phyloP scores from a whole-genome alignment of 768 basidiomycete genomes.

The Lentinula edodes region DNA sequence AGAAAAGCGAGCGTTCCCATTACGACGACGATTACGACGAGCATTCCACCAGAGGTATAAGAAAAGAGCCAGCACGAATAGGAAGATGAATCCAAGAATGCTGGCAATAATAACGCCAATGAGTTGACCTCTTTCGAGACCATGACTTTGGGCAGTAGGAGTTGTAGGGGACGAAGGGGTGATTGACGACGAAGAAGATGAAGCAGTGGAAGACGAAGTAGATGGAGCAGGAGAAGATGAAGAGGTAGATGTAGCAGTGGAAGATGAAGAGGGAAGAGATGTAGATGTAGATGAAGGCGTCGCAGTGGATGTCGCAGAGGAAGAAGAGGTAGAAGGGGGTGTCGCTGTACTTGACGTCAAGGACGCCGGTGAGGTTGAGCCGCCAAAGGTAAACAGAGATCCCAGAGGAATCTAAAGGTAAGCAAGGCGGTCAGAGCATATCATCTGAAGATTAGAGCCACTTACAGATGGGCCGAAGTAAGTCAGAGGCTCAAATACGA shows the following conservation, averaged over 20 bases:
- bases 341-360: constrained; percentile 15
- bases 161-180: constrained; percentile 16
- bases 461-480: constrained; percentile 82
- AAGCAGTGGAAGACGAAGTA: constrained; percentile 19
- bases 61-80: constrained; percentile 47
- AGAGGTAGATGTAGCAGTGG: constrained; percentile 24
- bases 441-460: constrained; percentile 12
- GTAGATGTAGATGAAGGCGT: constrained; percentile 19
- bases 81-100: constrained; percentile 53
- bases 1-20: constrained; percentile 18
- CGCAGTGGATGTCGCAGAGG: constrained; percentile 22
- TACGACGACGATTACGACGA: constrained; percentile 32
- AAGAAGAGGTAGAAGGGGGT: constrained; percentile 23
- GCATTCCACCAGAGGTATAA: constrained; percentile 43
- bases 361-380: constrained; percentile 59
- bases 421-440: neutral
- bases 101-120: constrained; percentile 56
- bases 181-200: constrained; percentile 20
- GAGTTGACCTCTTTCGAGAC: constrained; percentile 34
- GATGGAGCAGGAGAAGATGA: constrained; percentile 22
- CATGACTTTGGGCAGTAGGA: constrained; percentile 13
- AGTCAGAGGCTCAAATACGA: constrained; percentile 65
- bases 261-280: constrained; percentile 22
- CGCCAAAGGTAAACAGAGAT: constrained; percentile 68
- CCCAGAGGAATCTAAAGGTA: constrained; percentile 64